phyloP scores from a whole-genome alignment of 2,329 filamentous ascomycete genomes.

The Calcarisporium arbuscula region DNA sequence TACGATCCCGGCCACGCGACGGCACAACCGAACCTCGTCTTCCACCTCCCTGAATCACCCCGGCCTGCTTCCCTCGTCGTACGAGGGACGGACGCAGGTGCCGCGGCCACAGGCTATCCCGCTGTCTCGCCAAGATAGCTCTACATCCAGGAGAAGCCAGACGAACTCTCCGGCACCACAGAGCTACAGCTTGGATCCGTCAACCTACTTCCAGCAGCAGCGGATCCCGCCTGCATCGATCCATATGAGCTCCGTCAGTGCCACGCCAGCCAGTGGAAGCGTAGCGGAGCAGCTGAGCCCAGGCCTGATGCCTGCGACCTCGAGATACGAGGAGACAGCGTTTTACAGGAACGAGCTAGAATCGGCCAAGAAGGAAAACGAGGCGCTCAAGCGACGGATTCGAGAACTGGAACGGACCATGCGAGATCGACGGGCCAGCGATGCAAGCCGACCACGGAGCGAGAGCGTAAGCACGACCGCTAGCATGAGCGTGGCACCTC shows the following conservation, averaged over 20 bases:
- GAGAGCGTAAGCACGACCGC: constrained; percentile 49
- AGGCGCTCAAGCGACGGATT: constrained; percentile 52
- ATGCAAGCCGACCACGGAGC: constrained; percentile 39
- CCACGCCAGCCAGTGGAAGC: constrained; percentile 31
- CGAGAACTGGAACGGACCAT: constrained; percentile 55
- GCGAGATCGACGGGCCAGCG: constrained; percentile 40
- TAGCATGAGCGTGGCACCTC: constrained; percentile 35
- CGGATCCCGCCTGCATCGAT: constrained; percentile 30
- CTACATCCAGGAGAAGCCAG: constrained; percentile 45
- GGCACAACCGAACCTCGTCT: constrained; percentile 54
- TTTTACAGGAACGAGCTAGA: constrained; percentile 56
- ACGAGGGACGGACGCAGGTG: constrained; percentile 35
- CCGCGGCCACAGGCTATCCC: constrained; percentile 38
- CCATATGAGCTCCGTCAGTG: constrained; percentile 30
- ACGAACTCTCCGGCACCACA: constrained; percentile 41
- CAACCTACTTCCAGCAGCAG: constrained; percentile 44
- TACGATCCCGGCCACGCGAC: constrained; percentile 47
- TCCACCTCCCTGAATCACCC: constrained; percentile 46
- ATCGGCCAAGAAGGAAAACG: constrained; percentile 57
- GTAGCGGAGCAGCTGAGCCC: constrained; percentile 41
- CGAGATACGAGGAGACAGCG: constrained; percentile 57
- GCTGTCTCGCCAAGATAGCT: constrained; percentile 49
- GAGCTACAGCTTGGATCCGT: constrained; percentile 37
- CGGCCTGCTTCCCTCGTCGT: constrained; percentile 28
- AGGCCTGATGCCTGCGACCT: constrained; percentile 48